phyloP scores from a whole-genome alignment of 495 filamentous ascomycete genomes.

The Penicillium pulvis region DNA sequence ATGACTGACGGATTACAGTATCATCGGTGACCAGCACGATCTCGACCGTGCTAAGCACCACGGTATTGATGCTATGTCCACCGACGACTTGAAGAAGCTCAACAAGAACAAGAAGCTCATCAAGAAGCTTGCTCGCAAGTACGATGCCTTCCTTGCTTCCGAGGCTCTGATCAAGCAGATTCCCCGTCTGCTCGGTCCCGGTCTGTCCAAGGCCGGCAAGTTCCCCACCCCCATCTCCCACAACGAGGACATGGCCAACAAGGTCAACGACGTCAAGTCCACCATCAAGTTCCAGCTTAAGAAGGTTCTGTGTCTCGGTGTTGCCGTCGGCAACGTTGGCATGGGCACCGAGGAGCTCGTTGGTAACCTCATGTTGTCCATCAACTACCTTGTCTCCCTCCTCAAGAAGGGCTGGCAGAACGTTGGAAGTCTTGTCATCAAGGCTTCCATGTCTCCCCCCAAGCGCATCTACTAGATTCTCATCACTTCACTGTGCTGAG shows the following conservation, averaged over 20 bases:
- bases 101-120: constrained; percentile 99
- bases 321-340: constrained; percentile 95
- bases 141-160: constrained; percentile 98
- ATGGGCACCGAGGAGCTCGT: constrained; percentile 97
- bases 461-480: constrained; percentile 87
- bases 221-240: constrained; percentile 98
- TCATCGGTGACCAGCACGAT: constrained; percentile 99
- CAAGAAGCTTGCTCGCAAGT: constrained; percentile 99
- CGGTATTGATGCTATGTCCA: constrained; percentile 94
- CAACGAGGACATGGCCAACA: constrained; percentile 85
- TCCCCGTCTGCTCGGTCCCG: constrained; percentile 96
- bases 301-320: constrained; percentile 99
- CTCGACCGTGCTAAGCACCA: constrained; percentile 99
- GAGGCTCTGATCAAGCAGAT: constrained; percentile 99
- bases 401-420: constrained; percentile 99
- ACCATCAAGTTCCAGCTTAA: constrained; percentile 99
- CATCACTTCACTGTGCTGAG: constrained; percentile 36
- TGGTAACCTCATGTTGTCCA: constrained; percentile 94
- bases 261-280: constrained; percentile 98
- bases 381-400: constrained; percentile 98
- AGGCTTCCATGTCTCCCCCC: constrained; percentile 98
- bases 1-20: constrained; percentile 49
- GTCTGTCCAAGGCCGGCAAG: constrained; percentile 99
- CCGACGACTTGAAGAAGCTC: constrained; percentile 99
- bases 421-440: constrained; percentile 98